Evolutionary conservation across 2,329 filamentous ascomycete species (phyloP).

Genomic region (Fusarium clavum): DNA sequence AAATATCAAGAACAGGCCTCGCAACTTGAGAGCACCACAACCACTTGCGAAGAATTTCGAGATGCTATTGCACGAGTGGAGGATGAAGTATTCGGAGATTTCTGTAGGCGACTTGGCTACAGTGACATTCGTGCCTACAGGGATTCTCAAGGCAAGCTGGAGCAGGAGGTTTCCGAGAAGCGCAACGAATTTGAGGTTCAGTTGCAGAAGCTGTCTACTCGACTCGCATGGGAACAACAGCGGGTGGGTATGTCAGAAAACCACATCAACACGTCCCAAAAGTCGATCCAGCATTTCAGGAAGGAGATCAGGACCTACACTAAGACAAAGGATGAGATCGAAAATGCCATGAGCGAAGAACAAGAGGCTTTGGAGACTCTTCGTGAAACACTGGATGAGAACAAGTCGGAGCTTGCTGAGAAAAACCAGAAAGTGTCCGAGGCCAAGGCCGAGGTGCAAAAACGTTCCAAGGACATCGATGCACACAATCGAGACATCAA

Average conservation of each 20-base stretch:
- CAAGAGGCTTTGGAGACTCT: constrained; percentile 82
- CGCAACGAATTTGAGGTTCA: constrained; percentile 89
- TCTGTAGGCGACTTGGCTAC: constrained; percentile 90
- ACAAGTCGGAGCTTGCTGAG: constrained; percentile 74
- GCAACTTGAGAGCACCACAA: constrained; percentile 70
- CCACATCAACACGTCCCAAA: constrained; percentile 76
- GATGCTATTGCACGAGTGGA: constrained; percentile 81
- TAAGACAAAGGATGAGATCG: constrained; percentile 78
- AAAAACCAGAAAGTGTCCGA: constrained; percentile 82
- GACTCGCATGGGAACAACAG: constrained; percentile 67
- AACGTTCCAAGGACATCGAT: constrained; percentile 86
- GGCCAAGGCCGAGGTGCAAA: constrained; percentile 83
- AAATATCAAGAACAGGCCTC: constrained; percentile 79
- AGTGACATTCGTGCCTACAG: constrained; percentile 92
- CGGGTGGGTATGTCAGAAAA: constrained; percentile 67
- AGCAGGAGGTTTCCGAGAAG: constrained; percentile 90
- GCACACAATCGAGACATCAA: constrained; percentile 77
- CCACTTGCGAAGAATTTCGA: constrained; percentile 64
- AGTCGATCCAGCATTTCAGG: constrained; percentile 73
- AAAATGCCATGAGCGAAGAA: constrained; percentile 77
- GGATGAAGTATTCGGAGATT: constrained; percentile 85
- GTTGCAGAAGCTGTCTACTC: constrained; percentile 76
- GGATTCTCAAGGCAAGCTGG: constrained; percentile 88
- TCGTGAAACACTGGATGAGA: constrained; percentile 75
- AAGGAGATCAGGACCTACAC: constrained; percentile 77